Percentiles rank a stretch among this genome's conserved stretches.
Conservation (phyloP, 345 rosid species). For the Limnanthes douglasii region DNA sequence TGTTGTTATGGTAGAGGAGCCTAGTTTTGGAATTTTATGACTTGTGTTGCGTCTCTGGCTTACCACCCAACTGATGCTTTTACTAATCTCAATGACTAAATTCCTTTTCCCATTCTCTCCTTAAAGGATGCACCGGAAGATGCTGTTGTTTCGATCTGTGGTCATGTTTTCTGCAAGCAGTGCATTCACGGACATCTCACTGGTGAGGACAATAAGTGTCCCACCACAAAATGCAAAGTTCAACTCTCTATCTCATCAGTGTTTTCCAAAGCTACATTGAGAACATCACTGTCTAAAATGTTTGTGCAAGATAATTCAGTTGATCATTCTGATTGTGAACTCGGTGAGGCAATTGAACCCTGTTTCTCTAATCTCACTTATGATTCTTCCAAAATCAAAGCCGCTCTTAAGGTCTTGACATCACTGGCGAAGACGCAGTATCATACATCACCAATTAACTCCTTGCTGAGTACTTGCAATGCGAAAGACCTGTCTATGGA, state of each 20-base stretch:
- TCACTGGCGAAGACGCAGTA: constrained; percentile 34
- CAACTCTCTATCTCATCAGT: constrained; percentile 34
- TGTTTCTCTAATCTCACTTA: constrained; percentile 14
- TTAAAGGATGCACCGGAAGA: constrained; percentile 91
- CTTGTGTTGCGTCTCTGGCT: not conserved
- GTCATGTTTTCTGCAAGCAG: constrained; percentile 92
- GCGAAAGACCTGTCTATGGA: constrained; percentile 11
- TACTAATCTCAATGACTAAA: constrained; percentile 2
- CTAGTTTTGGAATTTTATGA: not conserved
- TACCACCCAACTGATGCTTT: not conserved
- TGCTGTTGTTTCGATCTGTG: constrained; percentile 78
- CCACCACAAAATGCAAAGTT: constrained; percentile 44
- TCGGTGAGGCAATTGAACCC: constrained; percentile 13
- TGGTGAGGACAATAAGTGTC: constrained; percentile 66
- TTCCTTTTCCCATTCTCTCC: constrained; percentile 3
- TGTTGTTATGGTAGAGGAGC: not conserved
- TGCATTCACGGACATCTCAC: constrained; percentile 68
- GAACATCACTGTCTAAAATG: constrained; percentile 21
- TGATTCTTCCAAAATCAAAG: constrained; percentile 83
- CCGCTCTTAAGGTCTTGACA: constrained; percentile 66
- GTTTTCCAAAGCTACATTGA: constrained; percentile 34
- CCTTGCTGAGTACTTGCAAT: constrained; percentile 8
- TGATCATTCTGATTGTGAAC: constrained; percentile 22
- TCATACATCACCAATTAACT: constrained; percentile 6
- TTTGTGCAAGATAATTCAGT: constrained; percentile 13